Percentiles rank a stretch among this genome's conserved stretches.
These are phyloP conservation scores for Melampsora americana DNA, from an alignment of 1,284 basidiomycete species.

Conservation along the genomic window DNA sequence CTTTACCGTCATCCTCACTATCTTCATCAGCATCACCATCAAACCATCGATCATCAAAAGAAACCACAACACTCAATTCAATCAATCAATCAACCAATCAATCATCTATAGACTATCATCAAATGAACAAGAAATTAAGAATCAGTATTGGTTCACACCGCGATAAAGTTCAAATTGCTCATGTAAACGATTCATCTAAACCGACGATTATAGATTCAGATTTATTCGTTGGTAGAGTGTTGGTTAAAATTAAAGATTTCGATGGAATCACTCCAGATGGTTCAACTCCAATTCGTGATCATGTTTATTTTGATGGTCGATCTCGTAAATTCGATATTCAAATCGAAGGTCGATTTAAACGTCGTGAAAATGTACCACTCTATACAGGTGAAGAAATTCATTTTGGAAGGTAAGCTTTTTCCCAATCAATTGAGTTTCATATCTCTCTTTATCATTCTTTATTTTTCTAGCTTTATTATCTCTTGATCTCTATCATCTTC, in stretches of 20 bases:
- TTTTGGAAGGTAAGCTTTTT: constrained; percentile 46
- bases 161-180: constrained; percentile 52
- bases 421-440: too few species aligned
- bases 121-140: constrained; percentile 49
- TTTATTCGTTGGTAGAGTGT: constrained; percentile 55
- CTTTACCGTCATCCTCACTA: too few species aligned
- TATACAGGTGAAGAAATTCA: constrained; percentile 51
- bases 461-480: background rate
- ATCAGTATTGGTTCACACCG: constrained; percentile 55
- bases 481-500: background rate
- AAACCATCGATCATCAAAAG: too few species aligned
- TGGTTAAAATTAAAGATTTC: constrained; percentile 55
- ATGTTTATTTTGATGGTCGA: constrained; percentile 51
- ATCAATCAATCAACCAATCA: background rate
- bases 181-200: constrained; percentile 53
- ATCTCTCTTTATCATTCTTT: background rate
- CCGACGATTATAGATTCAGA: constrained; percentile 56
- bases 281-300: constrained; percentile 46
- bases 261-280: constrained; percentile 51
- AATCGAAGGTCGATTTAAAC: constrained; percentile 57
- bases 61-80: too few species aligned
- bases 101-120: background rate
- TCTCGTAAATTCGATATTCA: constrained; percentile 56
- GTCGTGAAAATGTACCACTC: constrained; percentile 45
- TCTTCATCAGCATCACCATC: too few species aligned